A percentile compares a stretch with the other conserved stretches of the same genome.
These are phyloP conservation scores for Cryptosporidium canis DNA, from an alignment of 169 alveolate species.

Conservation along the genomic window DNA sequence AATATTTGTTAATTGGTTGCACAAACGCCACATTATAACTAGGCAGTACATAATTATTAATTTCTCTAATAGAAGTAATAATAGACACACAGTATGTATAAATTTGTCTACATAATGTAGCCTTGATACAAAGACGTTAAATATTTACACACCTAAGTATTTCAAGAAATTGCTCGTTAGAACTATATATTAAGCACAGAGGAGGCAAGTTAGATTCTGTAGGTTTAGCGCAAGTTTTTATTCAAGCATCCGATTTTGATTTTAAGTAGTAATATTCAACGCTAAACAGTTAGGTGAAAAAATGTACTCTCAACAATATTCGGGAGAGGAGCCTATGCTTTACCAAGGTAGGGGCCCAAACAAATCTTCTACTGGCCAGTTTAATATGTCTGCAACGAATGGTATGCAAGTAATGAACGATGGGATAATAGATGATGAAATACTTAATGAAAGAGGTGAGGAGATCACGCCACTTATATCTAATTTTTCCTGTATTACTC, in stretches of 20 bases:
- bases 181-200: neutral
- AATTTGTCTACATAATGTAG: conserved; percentile 42
- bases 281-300: neutral
- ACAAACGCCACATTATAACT: neutral
- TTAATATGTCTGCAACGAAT: conserved; percentile 44
- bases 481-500: conserved; percentile 44
- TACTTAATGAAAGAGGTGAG: conserved; percentile 64
- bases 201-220: conserved; percentile 16
- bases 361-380: conserved; percentile 24
- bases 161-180: neutral
- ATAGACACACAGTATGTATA: conserved; percentile 29
- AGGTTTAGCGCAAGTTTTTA: neutral
- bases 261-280: neutral
- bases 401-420: conserved; percentile 70
- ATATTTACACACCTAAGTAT: conserved; percentile 17
- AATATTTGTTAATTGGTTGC: neutral
- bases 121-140: conserved; percentile 10
- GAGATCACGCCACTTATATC: conserved; percentile 57
- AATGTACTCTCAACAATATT: conserved; percentile 45
- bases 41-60: neutral
- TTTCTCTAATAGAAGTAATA: neutral
- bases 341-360: conserved; percentile 43
- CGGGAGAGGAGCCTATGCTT: conserved; percentile 70
- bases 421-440: conserved; percentile 62
- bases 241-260: neutral